Conservation (phyloP, 73 alveolate genomes). For the Breviolum minutum region DNA sequence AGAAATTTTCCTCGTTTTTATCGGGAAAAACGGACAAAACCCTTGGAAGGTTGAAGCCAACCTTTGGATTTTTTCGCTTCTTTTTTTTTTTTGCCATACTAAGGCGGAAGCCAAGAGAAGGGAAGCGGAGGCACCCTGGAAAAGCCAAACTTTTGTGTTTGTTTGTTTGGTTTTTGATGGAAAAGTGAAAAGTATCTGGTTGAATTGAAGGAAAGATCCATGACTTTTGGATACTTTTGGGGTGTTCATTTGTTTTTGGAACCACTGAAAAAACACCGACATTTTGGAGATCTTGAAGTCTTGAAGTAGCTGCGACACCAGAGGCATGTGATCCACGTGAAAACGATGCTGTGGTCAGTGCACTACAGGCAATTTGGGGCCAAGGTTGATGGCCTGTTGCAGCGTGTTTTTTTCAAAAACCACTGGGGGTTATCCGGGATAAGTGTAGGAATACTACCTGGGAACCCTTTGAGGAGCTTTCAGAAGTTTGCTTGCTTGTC, state of each 20-base stretch:
- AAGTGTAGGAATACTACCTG: background rate
- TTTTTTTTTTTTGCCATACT: too few relatives aligned
- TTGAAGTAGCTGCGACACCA: too few relatives aligned
- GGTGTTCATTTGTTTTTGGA: background rate
- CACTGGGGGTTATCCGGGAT: background rate
- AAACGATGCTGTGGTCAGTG: conserved; percentile 52
- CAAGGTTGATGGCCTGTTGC: background rate
- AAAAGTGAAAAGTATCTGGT: too few relatives aligned
- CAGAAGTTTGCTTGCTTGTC: background rate
- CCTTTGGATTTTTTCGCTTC: too few relatives aligned
- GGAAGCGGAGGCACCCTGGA: conserved; percentile 36
- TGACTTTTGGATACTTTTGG: background rate
- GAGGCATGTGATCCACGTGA: conserved; percentile 55
- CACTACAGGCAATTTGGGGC: conserved; percentile 19
- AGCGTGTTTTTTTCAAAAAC: background rate
- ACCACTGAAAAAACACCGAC: background rate
- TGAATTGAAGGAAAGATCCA: too few relatives aligned
- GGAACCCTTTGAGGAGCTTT: background rate
- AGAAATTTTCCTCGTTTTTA: background rate
- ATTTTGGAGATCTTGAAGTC: background rate
- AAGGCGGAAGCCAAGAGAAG: conserved; percentile 71
- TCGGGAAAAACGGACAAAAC: background rate
- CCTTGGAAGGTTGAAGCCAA: too few relatives aligned
- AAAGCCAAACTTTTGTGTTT: background rate
- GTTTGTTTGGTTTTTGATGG: background rate